Evolutionary conservation across 148 eudicot species (phyloP), one percentile per base, ranked within the genome.

Genomic region (Nyssa sinensis): DNA sequence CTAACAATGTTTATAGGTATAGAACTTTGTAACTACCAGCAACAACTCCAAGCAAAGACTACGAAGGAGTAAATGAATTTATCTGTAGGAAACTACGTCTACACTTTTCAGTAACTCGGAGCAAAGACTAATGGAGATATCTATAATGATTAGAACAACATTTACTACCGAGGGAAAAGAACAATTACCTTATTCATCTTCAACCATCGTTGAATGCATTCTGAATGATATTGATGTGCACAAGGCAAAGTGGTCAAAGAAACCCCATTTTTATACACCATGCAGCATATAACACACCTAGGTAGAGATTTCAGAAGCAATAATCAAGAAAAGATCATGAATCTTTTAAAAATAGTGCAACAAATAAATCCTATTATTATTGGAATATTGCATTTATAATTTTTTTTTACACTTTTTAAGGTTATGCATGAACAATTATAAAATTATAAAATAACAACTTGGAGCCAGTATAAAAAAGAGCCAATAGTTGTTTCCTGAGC

Each of bases 281-380:
- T 21, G 21, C 35, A 78, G 75, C 96, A 91, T 75, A 91, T 87
- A 66, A 84, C 90, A 66, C 96, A 91, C 74, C 96, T 91, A 79
- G 66, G 7, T 5, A 55, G 59, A 55, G 8, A 55, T 21, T 23
- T 55, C 4, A 55, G 23, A 55, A 55, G 59, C 17, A 55, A 19
- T 3, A n/a, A 55, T 55, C 25, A 55, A 0, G 25, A 55, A 21
- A 19, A 55, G 49, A 53, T 12, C 29, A 32, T 6, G 16, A 11
- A 66, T 58, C 31, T 65, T 49, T 70, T 16, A 49, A 34, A 75
- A 47, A 28, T 31, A 30, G 37, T 34, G 70, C 62, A 64, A 47
- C 32, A 64, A 21, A 11, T 44, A 11, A 44, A 44, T 0, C 51
- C 51, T 44, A 11, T 14, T 39, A 12, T 39, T 39, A 7, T 14